A percentile compares a stretch with the other conserved stretches of the same genome.
Conservation (phyloP, 2,329 filamentous ascomycete genomes). For the Fusarium veterinarium region DNA sequence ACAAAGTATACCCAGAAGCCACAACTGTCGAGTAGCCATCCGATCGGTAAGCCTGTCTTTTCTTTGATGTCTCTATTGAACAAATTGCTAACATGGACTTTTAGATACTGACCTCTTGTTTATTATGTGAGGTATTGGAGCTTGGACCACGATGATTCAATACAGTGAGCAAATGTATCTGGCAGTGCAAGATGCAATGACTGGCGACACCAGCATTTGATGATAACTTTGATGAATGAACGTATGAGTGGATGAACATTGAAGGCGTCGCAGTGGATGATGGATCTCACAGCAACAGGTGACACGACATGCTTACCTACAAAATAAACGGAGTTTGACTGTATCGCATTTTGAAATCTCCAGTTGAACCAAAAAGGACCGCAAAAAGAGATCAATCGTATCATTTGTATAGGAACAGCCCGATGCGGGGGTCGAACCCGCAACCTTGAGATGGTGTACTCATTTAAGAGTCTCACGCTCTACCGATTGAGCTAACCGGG, state of each 20-base stretch:
- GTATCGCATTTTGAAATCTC: neutral
- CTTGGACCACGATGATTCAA: slow-evolving; percentile 65
- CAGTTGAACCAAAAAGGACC: neutral
- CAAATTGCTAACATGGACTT: slow-evolving; percentile 17
- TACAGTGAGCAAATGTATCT: neutral
- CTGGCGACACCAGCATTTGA: neutral
- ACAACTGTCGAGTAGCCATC: slow-evolving; percentile 95
- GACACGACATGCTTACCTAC: neutral
- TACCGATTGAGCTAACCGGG: slow-evolving; percentile 61
- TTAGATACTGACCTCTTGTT: slow-evolving; percentile 74
- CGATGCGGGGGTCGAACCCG: slow-evolving; percentile 64
- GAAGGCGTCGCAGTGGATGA: neutral
- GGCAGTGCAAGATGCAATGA: neutral
- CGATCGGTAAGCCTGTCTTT: slow-evolving; percentile 76
- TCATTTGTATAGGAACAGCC: slow-evolving; percentile 52
- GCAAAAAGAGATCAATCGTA: slow-evolving; percentile 25
- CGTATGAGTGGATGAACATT: neutral
- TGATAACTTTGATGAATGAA: slow-evolving; percentile 5
- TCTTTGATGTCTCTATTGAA: fast-evolving
- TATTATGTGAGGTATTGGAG: slow-evolving; percentile 64
- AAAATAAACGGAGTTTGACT: neutral
- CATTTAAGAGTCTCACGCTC: slow-evolving; percentile 74
- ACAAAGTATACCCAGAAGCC: slow-evolving; percentile 94
- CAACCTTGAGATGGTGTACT: slow-evolving; percentile 62
- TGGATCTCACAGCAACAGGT: too few relatives aligned